Evolutionary conservation across 345 rosid genomes (phyloP).

Genomic region (Nasturtium officinale): DNA sequence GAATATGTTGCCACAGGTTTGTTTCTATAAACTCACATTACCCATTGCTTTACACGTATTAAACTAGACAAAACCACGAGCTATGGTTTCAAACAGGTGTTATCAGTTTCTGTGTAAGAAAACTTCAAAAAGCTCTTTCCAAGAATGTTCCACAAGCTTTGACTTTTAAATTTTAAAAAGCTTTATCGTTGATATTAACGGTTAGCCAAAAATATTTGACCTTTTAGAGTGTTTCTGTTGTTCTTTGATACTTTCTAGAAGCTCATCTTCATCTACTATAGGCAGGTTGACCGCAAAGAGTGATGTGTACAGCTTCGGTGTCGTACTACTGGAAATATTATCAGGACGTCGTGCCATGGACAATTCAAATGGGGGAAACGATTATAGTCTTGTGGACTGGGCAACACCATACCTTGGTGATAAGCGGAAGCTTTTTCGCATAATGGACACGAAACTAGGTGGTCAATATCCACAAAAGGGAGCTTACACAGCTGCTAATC

Average conservation of each 20-base stretch:
- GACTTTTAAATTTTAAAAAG: neutral
- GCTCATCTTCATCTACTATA: conserved; percentile 39
- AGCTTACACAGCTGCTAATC: conserved; percentile 56
- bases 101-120: neutral
- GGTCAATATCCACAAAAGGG: conserved; percentile 69
- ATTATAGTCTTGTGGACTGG: conserved; percentile 79
- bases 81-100: neutral
- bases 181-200: neutral
- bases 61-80: neutral
- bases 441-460: conserved; percentile 75
- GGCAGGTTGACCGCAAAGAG: conserved; percentile 66
- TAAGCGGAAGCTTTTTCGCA: conserved; percentile 60
- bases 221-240: neutral
- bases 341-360: conserved; percentile 65
- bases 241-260: conserved; percentile 12
- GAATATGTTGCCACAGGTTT: conserved; percentile 96
- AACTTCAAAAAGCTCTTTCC: neutral
- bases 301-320: conserved; percentile 80
- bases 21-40: conserved; percentile 18
- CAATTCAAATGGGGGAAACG: conserved; percentile 51
- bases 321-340: conserved; percentile 64
- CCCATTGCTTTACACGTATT: neutral
- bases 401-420: conserved; percentile 67
- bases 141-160: neutral
- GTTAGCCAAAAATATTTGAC: conserved; percentile 1